phyloP scores from a whole-genome alignment of 1,284 basidiomycete genomes.

The Moesziomyces parantarcticus region DNA sequence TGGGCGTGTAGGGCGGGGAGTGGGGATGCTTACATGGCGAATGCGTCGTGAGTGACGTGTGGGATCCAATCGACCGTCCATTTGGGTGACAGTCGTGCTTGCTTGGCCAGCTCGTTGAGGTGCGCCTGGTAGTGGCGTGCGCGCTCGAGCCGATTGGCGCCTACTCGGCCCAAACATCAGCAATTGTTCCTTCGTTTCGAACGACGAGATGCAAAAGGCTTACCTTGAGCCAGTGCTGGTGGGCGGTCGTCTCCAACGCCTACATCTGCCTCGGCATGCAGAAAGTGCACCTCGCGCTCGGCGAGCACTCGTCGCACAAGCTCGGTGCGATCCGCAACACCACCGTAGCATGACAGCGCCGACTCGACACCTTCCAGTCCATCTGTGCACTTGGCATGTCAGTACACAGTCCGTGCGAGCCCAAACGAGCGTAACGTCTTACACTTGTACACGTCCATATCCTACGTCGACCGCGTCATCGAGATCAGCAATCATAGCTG shows the following conservation, averaged over 20 bases:
- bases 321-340: no score
- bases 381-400: conserved; percentile 7
- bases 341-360: conserved; percentile 11
- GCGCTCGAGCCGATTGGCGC: conserved; percentile 22
- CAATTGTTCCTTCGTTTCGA: neutral
- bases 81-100: neutral
- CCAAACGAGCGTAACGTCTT: neutral
- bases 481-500: neutral
- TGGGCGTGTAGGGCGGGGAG: neutral
- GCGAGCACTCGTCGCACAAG: conserved; percentile 7
- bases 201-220: neutral
- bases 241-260: conserved; percentile 41
- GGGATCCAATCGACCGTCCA: conserved; percentile 42
- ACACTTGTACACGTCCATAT: conserved; percentile 53
- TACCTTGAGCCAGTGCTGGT: conserved; percentile 46
- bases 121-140: conserved; percentile 35
- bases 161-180: conserved; percentile 12
- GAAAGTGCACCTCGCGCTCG: conserved; percentile 18
- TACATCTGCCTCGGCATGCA: conserved; percentile 30
- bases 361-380: conserved; percentile 23
- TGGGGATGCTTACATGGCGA: conserved; percentile 32
- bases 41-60: conserved; percentile 30
- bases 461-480: conserved; percentile 1
- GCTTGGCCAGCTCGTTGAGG: conserved; percentile 9
- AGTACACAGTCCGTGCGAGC: neutral